These are phyloP conservation scores for Russula virescens DNA, from an alignment of 768 basidiomycete genomes.

Conservation along the genomic window DNA sequence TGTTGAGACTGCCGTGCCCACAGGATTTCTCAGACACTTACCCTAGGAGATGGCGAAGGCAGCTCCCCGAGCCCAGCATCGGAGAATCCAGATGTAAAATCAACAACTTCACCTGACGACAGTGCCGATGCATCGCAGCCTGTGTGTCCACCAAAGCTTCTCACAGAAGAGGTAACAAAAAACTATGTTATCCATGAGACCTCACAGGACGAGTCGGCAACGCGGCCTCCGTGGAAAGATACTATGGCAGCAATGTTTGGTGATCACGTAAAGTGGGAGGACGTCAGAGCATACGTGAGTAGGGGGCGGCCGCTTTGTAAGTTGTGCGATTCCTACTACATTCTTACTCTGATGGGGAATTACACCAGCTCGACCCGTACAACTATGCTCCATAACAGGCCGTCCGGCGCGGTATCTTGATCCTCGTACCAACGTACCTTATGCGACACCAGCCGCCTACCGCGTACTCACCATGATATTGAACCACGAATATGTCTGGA, in stretches of 20 bases:
- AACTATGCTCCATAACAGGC: slow-evolving; percentile 75
- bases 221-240: slow-evolving; percentile 58
- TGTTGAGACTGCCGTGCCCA: neutral
- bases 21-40: neutral
- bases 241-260: slow-evolving; percentile 85
- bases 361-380: slow-evolving; percentile 53
- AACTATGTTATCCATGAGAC: slow-evolving; percentile 70
- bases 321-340: slow-evolving; percentile 26
- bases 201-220: slow-evolving; percentile 39
- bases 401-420: slow-evolving; percentile 71
- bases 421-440: slow-evolving; percentile 75
- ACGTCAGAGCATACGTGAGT: slow-evolving; percentile 55
- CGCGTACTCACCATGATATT: slow-evolving; percentile 55
- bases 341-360: neutral
- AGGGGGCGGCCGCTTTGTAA: slow-evolving; percentile 62
- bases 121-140: neutral
- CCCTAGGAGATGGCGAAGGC: neutral
- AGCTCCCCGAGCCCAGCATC: neutral
- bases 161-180: slow-evolving; percentile 48
- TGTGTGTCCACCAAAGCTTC: neutral
- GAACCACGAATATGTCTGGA: slow-evolving; percentile 68
- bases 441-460: slow-evolving; percentile 64
- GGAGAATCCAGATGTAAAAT: neutral
- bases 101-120: neutral
- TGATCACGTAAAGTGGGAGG: slow-evolving; percentile 75